A percentile compares a stretch with the other conserved stretches of the same genome.
phyloP scores from a whole-genome alignment of 768 basidiomycete genomes.

The Podaxis mareebaensis region DNA sequence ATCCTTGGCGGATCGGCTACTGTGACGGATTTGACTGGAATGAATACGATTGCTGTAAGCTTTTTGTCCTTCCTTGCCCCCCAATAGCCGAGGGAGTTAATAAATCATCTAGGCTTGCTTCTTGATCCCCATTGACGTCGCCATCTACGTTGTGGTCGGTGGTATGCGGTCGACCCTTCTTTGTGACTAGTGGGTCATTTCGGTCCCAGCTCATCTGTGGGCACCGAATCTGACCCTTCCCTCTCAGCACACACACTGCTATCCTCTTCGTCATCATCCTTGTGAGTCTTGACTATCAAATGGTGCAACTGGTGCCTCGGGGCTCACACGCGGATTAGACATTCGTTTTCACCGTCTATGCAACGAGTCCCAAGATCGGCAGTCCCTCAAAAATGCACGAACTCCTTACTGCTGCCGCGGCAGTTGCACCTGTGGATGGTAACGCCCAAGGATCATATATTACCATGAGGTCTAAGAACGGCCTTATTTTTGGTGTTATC shows the following conservation, averaged over 20 bases:
- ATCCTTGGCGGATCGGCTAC: constrained; percentile 85
- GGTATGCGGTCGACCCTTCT: constrained; percentile 86
- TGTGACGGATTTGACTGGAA: constrained; percentile 85
- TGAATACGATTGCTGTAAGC: constrained; percentile 78
- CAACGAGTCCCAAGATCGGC: constrained; percentile 78
- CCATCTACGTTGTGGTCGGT: constrained; percentile 85
- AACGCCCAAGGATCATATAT: constrained; percentile 88
- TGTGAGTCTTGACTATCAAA: constrained; percentile 25
- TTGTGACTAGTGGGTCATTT: constrained; percentile 72
- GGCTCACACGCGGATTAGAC: constrained; percentile 23
- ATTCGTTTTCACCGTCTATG: constrained; percentile 79
- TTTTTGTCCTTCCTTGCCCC: neutral
- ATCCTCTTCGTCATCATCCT: constrained; percentile 89
- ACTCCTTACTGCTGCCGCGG: constrained; percentile 63
- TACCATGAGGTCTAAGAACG: constrained; percentile 76
- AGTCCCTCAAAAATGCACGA: constrained; percentile 77
- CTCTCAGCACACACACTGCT: constrained; percentile 74
- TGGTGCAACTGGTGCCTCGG: neutral
- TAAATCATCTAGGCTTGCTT: constrained; percentile 66
- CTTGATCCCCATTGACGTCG: constrained; percentile 84
- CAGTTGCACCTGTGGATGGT: constrained; percentile 61
- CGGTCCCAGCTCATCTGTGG: neutral
- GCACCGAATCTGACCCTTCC: neutral
- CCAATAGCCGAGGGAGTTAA: neutral
- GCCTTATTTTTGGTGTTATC: constrained; percentile 83